Evolutionary conservation across 148 eudicot genomes (phyloP).

Genomic region (Cornus controversa): DNA sequence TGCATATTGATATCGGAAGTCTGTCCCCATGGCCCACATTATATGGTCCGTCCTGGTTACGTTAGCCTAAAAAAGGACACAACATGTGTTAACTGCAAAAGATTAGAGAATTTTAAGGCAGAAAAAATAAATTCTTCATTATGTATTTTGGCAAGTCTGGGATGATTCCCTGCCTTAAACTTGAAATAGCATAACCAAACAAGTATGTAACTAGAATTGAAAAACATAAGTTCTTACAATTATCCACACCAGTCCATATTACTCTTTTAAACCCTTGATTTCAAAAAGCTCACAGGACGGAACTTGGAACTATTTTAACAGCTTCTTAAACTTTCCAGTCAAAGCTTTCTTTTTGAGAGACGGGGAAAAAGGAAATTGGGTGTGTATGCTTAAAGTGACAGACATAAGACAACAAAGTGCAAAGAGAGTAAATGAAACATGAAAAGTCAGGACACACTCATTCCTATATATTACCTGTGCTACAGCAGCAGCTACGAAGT

Average conservation of each 20-base stretch:
- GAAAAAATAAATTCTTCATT: background rate
- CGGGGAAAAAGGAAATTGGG: background rate
- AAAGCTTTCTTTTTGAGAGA: background rate
- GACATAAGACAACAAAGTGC: background rate
- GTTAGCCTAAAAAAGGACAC: constrained; percentile 50
- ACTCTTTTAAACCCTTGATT: background rate
- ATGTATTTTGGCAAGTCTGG: background rate
- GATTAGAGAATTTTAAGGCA: background rate
- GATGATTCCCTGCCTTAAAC: background rate
- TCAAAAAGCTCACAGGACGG: background rate
- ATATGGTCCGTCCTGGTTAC: constrained; percentile 74
- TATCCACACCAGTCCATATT: background rate
- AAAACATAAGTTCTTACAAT: background rate
- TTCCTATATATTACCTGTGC: constrained; percentile 49
- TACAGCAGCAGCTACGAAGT: constrained; percentile 75
- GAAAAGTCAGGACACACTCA: background rate
- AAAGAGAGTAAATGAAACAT: background rate
- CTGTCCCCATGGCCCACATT: constrained; percentile 84
- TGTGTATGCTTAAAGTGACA: background rate
- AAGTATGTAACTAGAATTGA: background rate
- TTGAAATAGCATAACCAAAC: background rate
- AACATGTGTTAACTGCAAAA: background rate
- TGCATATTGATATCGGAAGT: constrained; percentile 76
- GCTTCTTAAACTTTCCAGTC: background rate
- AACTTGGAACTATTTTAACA: background rate